These are phyloP conservation scores for Tetracladium setigerum DNA, from an alignment of 495 filamentous ascomycete genomes.

Conservation along the genomic window DNA sequence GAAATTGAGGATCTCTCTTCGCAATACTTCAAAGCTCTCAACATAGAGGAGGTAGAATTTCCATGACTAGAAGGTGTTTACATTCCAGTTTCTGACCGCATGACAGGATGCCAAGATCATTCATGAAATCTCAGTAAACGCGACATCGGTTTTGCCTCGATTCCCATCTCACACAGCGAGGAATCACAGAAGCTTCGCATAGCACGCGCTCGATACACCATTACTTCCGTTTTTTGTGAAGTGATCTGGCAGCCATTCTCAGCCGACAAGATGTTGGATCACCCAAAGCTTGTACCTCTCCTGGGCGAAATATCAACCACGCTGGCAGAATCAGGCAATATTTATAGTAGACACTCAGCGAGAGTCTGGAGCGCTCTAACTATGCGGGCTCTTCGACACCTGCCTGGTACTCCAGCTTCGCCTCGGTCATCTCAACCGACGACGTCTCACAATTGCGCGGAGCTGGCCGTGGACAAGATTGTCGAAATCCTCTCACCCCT, in stretches of 20 bases:
- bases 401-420: not conserved
- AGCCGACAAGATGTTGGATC: conserved; percentile 1
- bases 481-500: conserved; percentile 5
- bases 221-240: conserved; percentile 3
- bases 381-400: conserved; percentile 7
- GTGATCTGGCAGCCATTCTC: conserved; percentile 17
- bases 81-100: not conserved
- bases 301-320: conserved; percentile 3
- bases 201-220: conserved; percentile 7
- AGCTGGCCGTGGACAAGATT: conserved; percentile 3
- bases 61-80: not conserved
- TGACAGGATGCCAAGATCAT: conserved; percentile 5
- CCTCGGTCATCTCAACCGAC: not conserved
- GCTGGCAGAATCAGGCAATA: conserved; percentile 6
- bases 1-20: conserved; percentile 3
- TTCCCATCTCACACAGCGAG: conserved; percentile 10
- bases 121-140: conserved; percentile 4
- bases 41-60: conserved; percentile 3
- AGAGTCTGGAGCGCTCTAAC: conserved; percentile 11
- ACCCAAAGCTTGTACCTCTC: not conserved
- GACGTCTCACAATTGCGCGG: not conserved
- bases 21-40: conserved; percentile 10
- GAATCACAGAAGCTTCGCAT: conserved; percentile 10
- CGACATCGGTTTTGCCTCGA: conserved; percentile 7
- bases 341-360: not conserved